These are phyloP conservation scores for Didymella pinodella DNA, from an alignment of 2,329 filamentous ascomycete species.

Conservation along the genomic window DNA sequence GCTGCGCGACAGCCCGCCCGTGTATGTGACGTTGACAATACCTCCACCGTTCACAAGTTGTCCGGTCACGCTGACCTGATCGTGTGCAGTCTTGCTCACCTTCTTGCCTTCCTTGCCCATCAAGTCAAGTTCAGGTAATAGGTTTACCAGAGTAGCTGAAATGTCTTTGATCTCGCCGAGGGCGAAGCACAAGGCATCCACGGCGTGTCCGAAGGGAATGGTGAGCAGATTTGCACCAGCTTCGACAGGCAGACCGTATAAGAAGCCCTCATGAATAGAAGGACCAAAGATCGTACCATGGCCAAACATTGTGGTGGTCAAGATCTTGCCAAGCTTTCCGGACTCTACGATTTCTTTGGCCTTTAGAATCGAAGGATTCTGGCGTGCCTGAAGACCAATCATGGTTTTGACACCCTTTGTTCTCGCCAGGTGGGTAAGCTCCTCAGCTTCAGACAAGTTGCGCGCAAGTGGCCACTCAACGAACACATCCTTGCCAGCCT, in stretches of 20 bases:
- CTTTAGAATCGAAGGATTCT: constrained; percentile 52
- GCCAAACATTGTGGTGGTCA: constrained; percentile 46
- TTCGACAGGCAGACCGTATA: constrained; percentile 60
- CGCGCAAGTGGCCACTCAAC: constrained; percentile 61
- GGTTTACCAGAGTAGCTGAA: constrained; percentile 38
- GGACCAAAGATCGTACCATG: constrained; percentile 36
- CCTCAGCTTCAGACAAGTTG: constrained; percentile 53
- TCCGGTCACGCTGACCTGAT: constrained; percentile 38
- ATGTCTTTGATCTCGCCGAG: constrained; percentile 40
- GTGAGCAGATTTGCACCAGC: constrained; percentile 56
- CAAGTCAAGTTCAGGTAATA: constrained; percentile 30
- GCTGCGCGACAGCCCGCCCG: constrained; percentile 29
- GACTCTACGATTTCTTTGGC: constrained; percentile 54
- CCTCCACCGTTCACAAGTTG: constrained; percentile 34
- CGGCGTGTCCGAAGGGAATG: constrained; percentile 51
- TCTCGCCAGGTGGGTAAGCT: constrained; percentile 54
- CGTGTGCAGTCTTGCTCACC: constrained; percentile 39
- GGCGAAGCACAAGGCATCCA: constrained; percentile 43
- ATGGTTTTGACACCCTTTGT: constrained; percentile 54
- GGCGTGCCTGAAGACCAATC: constrained; percentile 59
- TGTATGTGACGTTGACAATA: constrained; percentile 37
- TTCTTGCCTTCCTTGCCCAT: constrained; percentile 33
- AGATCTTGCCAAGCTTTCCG: constrained; percentile 56
- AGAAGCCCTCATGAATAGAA: constrained; percentile 34
- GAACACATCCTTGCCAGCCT: constrained; percentile 55